Conservation (phyloP, 768 basidiomycete species). For the Mycena epipterygia region DNA sequence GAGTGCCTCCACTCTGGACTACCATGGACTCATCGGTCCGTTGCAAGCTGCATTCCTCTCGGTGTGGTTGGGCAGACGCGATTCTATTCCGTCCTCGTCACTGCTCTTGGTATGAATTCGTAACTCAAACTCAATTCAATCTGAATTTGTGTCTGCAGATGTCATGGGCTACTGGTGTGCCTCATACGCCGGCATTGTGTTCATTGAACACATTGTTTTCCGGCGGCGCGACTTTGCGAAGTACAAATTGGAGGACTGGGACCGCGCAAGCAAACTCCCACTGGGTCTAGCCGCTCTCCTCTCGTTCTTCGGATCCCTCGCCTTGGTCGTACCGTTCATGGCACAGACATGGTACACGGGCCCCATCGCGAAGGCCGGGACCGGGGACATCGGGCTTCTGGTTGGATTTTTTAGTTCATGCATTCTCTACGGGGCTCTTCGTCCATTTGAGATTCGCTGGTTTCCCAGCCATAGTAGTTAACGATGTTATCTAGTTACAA, state of each 20-base stretch:
- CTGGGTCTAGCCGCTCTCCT: constrained; percentile 72
- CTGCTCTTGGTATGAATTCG: constrained; percentile 59
- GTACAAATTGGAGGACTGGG: constrained; percentile 70
- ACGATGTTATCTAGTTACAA: not conserved
- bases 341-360: constrained; percentile 79
- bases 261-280: constrained; percentile 67
- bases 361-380: constrained; percentile 68
- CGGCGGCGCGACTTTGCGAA: constrained; percentile 59
- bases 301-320: constrained; percentile 65
- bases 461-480: constrained; percentile 21
- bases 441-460: constrained; percentile 53
- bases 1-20: constrained; percentile 40
- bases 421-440: constrained; percentile 63
- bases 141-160: constrained; percentile 41
- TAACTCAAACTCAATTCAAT: not conserved
- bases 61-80: constrained; percentile 76
- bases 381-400: constrained; percentile 83
- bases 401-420: constrained; percentile 65
- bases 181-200: constrained; percentile 69
- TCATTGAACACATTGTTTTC: constrained; percentile 78
- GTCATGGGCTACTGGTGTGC: constrained; percentile 70
- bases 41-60: constrained; percentile 70
- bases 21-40: not conserved
- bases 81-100: constrained; percentile 74
- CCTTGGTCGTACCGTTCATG: constrained; percentile 75